Evolutionary conservation across 148 eudicot genomes (phyloP).

Genomic region (Camellia granthamiana): DNA sequence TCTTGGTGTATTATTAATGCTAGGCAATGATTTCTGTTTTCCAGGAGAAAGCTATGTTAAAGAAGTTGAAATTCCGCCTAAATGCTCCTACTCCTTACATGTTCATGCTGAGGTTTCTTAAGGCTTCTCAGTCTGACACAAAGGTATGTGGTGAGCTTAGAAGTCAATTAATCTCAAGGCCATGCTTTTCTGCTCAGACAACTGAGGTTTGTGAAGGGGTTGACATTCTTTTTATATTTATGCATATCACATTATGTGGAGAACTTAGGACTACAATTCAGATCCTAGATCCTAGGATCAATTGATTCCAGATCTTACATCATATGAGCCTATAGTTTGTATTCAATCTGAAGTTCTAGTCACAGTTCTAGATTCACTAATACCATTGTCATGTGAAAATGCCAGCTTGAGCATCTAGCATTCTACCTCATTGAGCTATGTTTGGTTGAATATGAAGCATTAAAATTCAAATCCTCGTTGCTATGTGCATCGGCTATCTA

Average conservation of each 20-base stretch:
- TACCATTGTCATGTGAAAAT: slow-evolving; percentile 1
- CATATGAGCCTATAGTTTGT: not conserved
- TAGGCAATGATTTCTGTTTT: slow-evolving; percentile 11
- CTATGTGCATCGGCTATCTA: slow-evolving; percentile 89
- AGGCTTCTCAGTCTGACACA: slow-evolving; percentile 69
- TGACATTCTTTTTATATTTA: not conserved
- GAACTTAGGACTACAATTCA: not conserved
- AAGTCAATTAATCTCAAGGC: not conserved
- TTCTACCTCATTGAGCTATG: slow-evolving; percentile 90
- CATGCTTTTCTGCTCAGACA: not conserved
- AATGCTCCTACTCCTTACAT: slow-evolving; percentile 84
- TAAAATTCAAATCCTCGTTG: slow-evolving; percentile 75
- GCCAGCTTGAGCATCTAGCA: slow-evolving; percentile 80
- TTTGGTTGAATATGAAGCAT: slow-evolving; percentile 68
- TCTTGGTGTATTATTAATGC: not conserved
- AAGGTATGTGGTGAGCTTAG: slow-evolving; percentile 38
- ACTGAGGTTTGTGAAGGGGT: not conserved
- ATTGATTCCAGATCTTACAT: not conserved
- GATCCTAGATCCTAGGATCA: not conserved
- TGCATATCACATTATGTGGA: not conserved
- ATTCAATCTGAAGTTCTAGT: not conserved
- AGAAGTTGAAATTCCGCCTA: slow-evolving; percentile 75
- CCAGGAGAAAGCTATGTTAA: slow-evolving; percentile 73
- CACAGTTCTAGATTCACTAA: not conserved
- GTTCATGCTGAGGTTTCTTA: slow-evolving; percentile 89